A percentile compares a stretch with the other conserved stretches of the same genome.
Evolutionary conservation across 2,329 filamentous ascomycete species (phyloP).

Genomic region (Monosporascus sp.): DNA sequence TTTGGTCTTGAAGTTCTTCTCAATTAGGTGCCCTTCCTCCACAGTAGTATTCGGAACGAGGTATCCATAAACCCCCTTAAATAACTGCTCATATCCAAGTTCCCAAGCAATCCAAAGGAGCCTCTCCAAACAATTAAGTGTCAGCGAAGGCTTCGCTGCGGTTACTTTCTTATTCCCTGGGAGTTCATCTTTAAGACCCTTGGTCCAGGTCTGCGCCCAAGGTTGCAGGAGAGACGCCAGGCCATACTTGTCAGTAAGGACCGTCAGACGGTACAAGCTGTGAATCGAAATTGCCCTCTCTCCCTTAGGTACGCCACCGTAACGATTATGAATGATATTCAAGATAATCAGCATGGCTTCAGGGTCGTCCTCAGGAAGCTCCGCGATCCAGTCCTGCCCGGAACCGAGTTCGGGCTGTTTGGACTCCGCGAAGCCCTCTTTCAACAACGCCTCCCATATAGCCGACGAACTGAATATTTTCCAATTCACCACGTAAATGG

Average conservation of each 20-base stretch:
- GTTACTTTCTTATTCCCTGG: no score
- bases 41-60: not conserved
- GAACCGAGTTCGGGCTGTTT: conserved; percentile 3
- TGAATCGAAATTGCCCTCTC: not conserved
- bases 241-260: not conserved
- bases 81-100: not conserved
- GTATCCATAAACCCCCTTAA: not conserved
- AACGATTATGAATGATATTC: conserved; percentile 13
- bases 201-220: not conserved
- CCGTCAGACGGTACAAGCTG: not conserved
- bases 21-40: not conserved
- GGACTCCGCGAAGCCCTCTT: conserved; percentile 9
- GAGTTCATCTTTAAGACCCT: not conserved
- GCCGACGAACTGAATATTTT: conserved; percentile 9
- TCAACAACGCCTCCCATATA: conserved; percentile 11
- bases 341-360: conserved; percentile 10
- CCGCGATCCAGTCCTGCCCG: conserved; percentile 9
- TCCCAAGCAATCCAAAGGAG: not conserved
- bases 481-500: conserved; percentile 8
- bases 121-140: not conserved
- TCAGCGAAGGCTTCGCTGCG: not conserved
- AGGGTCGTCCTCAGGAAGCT: conserved; percentile 12
- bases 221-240: not conserved
- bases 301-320: conserved; percentile 4
- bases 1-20: not conserved